Conservation (phyloP, 2,329 filamentous ascomycete species). For the Alternaria sp. region DNA sequence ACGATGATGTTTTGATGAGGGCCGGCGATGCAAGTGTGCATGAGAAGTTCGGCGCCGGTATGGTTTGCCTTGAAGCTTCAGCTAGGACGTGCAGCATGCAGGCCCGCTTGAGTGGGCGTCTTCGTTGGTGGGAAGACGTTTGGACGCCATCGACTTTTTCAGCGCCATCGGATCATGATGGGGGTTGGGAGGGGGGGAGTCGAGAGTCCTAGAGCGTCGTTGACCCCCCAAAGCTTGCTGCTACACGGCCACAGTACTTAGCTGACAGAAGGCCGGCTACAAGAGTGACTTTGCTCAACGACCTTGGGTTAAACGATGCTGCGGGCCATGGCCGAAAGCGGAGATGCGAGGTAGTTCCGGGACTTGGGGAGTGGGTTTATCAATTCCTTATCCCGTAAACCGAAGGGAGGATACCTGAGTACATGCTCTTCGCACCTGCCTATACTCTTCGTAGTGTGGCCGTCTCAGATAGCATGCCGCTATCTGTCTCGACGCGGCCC, state of each 20-base stretch:
- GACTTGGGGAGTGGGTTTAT: constrained; percentile 27
- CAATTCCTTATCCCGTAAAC: constrained; percentile 28
- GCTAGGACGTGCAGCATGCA: constrained; percentile 39
- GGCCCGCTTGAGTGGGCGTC: constrained; percentile 38
- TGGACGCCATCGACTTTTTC: constrained; percentile 35
- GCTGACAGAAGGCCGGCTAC: neutral
- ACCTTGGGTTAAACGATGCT: constrained; percentile 1
- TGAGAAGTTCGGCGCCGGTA: constrained; percentile 37
- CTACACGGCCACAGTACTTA: neutral
- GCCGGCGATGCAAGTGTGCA: constrained; percentile 34
- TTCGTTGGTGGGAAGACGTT: constrained; percentile 26
- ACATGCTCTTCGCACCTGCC: constrained; percentile 34
- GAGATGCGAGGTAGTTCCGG: constrained; percentile 26
- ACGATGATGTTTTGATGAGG: constrained; percentile 36
- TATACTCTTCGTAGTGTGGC: constrained; percentile 24
- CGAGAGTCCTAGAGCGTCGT: constrained; percentile 13
- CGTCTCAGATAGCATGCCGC: constrained; percentile 32
- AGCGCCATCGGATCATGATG: constrained; percentile 37
- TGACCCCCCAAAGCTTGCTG: constrained; percentile 7
- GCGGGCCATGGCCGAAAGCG: constrained; percentile 34
- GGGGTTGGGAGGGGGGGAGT: neutral
- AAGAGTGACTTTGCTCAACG: constrained; percentile 4
- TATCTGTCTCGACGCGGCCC: constrained; percentile 19
- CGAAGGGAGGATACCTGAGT: constrained; percentile 31
- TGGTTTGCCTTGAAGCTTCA: constrained; percentile 30